Evolutionary conservation across 2,329 filamentous ascomycete genomes (phyloP).

Genomic region (Aureobasidium leucospermi): DNA sequence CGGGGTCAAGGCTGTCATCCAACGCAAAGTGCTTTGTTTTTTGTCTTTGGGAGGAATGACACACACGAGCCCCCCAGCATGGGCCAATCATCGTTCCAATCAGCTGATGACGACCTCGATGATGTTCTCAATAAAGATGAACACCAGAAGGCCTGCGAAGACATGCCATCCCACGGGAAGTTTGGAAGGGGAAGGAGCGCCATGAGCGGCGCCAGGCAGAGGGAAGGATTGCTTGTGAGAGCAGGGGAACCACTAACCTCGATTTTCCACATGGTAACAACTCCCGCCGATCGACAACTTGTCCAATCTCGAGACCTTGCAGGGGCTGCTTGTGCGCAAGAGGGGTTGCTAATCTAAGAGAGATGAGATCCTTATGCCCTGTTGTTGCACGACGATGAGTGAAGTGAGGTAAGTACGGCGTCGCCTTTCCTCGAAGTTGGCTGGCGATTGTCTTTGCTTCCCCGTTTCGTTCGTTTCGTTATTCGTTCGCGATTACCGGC

Average conservation of each 20-base stretch:
- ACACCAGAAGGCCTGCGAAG: not conserved
- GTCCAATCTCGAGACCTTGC: slow-evolving; percentile 7
- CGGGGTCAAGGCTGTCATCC: slow-evolving; percentile 10
- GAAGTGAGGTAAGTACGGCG: not conserved
- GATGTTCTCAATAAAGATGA: not conserved
- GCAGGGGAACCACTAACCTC: slow-evolving; percentile 4
- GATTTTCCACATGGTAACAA: slow-evolving; percentile 13
- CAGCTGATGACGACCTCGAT: slow-evolving; percentile 6
- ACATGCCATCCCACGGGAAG: not conserved
- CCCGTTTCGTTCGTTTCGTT: slow-evolving; percentile 11
- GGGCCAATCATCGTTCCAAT: not conserved
- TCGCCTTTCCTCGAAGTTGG: not conserved
- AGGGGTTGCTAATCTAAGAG: slow-evolving; percentile 1
- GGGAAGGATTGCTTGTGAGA: not conserved
- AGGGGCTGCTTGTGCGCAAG: not conserved
- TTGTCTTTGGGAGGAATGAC: slow-evolving; percentile 5
- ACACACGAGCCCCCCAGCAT: slow-evolving; percentile 7
- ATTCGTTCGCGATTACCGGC: slow-evolving; percentile 8
- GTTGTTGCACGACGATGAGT: not conserved
- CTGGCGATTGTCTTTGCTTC: slow-evolving; percentile 10
- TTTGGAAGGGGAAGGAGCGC: not conserved
- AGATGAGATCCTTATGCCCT: not conserved
- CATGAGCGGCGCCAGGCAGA: not conserved
- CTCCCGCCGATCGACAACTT: slow-evolving; percentile 9
- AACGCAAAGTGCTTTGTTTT: slow-evolving; percentile 9